Percentiles rank a stretch among this genome's conserved stretches.
Conservation (phyloP, 768 basidiomycete species). For the Hypholoma sublateritium region DNA sequence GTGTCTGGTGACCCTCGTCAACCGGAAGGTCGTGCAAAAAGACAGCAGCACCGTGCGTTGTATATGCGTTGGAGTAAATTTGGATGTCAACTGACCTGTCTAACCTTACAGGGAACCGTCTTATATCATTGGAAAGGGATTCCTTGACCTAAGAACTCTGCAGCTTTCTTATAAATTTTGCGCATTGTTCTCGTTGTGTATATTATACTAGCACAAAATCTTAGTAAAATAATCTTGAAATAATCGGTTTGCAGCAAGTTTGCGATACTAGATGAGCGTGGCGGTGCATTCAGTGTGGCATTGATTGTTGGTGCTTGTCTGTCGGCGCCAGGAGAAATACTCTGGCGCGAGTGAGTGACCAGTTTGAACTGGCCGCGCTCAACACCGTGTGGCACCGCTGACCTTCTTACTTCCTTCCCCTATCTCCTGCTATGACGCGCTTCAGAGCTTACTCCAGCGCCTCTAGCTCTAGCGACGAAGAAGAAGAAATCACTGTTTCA, state of each 20-base stretch:
- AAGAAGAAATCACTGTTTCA: conserved; percentile 27
- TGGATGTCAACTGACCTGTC: neutral
- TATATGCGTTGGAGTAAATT: neutral
- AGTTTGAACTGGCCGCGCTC: neutral
- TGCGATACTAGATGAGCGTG: no score
- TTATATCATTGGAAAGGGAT: conserved; percentile 72
- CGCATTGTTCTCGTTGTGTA: no score
- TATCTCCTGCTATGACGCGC: conserved; percentile 51
- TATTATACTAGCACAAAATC: no score
- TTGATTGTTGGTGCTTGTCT: no score
- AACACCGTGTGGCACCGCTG: neutral
- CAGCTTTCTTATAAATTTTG: no score
- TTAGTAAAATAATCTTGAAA: no score
- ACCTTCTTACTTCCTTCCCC: neutral
- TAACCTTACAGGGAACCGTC: conserved; percentile 53
- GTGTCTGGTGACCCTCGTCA: conserved; percentile 88
- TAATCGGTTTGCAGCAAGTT: no score
- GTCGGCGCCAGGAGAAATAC: no score
- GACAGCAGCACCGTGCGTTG: conserved; percentile 58
- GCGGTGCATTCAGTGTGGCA: no score
- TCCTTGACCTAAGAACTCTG: conserved; percentile 21
- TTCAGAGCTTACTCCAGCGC: conserved; percentile 67
- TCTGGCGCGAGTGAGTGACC: neutral
- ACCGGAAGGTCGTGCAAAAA: conserved; percentile 81
- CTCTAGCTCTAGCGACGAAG: conserved; percentile 50